A percentile compares a stretch with the other conserved stretches of the same genome.
Evolutionary conservation across 345 rosid genomes (phyloP).

Genomic region (Nephelium lappaceum): DNA sequence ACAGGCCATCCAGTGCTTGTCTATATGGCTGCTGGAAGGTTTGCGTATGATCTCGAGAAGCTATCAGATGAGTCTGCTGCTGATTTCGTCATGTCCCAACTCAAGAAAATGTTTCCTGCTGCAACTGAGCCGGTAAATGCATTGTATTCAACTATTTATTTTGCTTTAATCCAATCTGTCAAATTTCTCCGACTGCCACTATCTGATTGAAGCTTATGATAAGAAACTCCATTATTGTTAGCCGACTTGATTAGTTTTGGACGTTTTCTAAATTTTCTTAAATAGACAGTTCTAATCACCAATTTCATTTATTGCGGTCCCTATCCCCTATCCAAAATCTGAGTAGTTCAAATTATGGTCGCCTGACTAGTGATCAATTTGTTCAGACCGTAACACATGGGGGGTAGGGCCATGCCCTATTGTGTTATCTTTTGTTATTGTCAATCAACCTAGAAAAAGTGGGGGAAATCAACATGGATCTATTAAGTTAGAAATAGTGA

Average conservation of each 20-base stretch:
- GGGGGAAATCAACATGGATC: background rate
- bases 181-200: background rate
- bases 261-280: background rate
- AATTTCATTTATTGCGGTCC: background rate
- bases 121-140: slow-evolving; percentile 75
- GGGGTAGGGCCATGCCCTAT: background rate
- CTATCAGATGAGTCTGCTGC: slow-evolving; percentile 65
- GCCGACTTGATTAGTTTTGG: background rate
- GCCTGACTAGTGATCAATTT: too few species aligned
- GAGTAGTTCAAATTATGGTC: background rate
- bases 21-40: slow-evolving; percentile 86
- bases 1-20: slow-evolving; percentile 85
- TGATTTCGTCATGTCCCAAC: slow-evolving; percentile 65
- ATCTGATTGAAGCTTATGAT: background rate
- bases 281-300: background rate
- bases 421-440: background rate
- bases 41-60: slow-evolving; percentile 72
- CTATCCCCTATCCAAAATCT: background rate
- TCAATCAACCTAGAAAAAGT: background rate
- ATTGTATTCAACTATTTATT: background rate
- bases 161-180: background rate
- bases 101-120: slow-evolving; percentile 83
- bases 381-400: background rate
- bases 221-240: background rate
- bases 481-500: background rate